Conservation (phyloP, 176 grass and related monocot genomes). For the Carex pumila region DNA sequence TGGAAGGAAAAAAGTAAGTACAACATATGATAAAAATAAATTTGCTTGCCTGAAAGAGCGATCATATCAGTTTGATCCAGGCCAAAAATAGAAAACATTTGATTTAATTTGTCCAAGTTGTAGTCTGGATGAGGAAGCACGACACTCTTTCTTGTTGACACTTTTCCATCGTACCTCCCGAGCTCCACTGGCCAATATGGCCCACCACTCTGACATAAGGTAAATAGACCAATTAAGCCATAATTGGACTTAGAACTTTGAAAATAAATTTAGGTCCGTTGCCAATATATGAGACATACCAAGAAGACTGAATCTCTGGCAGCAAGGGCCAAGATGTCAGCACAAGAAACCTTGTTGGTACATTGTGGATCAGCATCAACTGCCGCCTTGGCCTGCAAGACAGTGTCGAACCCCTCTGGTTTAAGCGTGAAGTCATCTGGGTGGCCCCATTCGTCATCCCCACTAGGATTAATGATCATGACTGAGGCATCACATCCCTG, state of each 20-base stretch:
- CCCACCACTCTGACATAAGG: conserved; percentile 45
- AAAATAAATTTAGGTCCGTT: background rate
- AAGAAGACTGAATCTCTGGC: conserved; percentile 44
- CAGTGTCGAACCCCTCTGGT: conserved; percentile 35
- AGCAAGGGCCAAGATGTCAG: conserved; percentile 68
- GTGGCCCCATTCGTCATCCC: conserved; percentile 56
- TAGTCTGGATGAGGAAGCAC: conserved; percentile 41
- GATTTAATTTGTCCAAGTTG: conserved; percentile 46
- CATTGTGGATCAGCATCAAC: conserved; percentile 52
- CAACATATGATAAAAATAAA: background rate
- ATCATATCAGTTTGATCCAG: conserved; percentile 58
- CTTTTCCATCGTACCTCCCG: conserved; percentile 50
- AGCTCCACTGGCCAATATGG: conserved; percentile 59
- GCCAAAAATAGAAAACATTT: conserved; percentile 42
- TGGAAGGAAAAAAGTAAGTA: background rate
- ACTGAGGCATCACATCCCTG: conserved; percentile 67
- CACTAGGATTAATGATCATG: conserved; percentile 38
- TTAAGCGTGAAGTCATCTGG: conserved; percentile 40
- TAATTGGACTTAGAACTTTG: background rate
- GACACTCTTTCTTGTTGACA: conserved; percentile 36
- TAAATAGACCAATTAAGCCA: background rate
- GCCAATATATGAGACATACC: conserved; percentile 16
- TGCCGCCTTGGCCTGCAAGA: conserved; percentile 44
- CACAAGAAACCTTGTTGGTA: conserved; percentile 56
- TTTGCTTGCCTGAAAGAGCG: conserved; percentile 45